These are phyloP conservation scores for Capsella rubella DNA, from an alignment of 441 rosid genomes.

Conservation along the genomic window DNA sequence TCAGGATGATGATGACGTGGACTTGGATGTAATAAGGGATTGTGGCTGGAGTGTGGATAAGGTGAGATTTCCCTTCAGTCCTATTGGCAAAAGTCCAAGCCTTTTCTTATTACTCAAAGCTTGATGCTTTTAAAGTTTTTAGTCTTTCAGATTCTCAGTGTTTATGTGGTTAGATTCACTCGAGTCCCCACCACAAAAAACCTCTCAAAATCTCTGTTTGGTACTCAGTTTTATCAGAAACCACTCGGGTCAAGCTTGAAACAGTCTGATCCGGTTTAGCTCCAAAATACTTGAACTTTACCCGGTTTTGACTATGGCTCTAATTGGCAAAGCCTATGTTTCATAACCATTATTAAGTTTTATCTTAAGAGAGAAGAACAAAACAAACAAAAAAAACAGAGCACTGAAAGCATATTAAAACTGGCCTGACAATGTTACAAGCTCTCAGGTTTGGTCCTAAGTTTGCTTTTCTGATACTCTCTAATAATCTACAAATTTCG, in stretches of 20 bases:
- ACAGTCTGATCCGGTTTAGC: not conserved
- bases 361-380: not conserved
- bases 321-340: not conserved
- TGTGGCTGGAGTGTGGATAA: conserved; percentile 94
- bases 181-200: conserved; percentile 53
- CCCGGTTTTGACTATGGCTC: not conserved
- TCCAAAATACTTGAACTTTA: not conserved
- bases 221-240: not conserved
- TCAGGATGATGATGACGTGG: conserved; percentile 62
- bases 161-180: conserved; percentile 46
- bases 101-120: conserved; percentile 14
- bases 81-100: conserved; percentile 61
- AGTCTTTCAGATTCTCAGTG: conserved; percentile 18
- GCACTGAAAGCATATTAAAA: conserved; percentile 16
- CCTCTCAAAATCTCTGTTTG: conserved; percentile 10
- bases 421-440: conserved; percentile 27
- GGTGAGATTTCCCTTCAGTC: conserved; percentile 83
- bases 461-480: conserved; percentile 11
- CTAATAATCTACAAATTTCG: conserved; percentile 29
- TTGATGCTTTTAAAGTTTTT: conserved; percentile 19
- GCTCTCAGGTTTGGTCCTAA: conserved; percentile 30
- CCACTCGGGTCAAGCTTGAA: not conserved
- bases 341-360: conserved; percentile 2
- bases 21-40: conserved; percentile 47
- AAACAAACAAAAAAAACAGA: conserved; percentile 15